Conservation (phyloP, 495 filamentous ascomycete genomes). For the Bombardia bombarda region DNA sequence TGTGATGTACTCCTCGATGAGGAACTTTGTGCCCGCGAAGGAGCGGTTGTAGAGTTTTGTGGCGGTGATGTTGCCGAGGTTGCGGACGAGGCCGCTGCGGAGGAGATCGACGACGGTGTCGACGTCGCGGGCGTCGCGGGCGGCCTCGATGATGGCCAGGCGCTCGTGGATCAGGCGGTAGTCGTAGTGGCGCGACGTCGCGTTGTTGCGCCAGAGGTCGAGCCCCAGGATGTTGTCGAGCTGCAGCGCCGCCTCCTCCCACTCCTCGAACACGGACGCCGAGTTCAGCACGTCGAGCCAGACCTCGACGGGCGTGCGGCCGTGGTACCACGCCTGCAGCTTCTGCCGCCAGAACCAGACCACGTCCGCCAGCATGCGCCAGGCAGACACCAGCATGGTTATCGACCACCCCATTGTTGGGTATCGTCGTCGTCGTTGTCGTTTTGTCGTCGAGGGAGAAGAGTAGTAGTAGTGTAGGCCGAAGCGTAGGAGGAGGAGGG, state of each 20-base stretch:
- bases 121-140: conserved; percentile 71
- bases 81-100: conserved; percentile 80
- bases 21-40: conserved; percentile 80
- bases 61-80: conserved; percentile 82
- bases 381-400: conserved; percentile 40
- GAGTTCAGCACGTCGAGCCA: conserved; percentile 51
- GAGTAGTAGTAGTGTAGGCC: too few relatives aligned
- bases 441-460: too few relatives aligned
- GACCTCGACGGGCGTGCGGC: conserved; percentile 42
- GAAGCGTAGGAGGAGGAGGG: too few relatives aligned
- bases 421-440: too few relatives aligned
- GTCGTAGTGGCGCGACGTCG: conserved; percentile 77
- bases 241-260: conserved; percentile 71
- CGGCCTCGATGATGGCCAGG: conserved; percentile 59
- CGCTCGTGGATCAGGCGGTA: conserved; percentile 79
- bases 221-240: conserved; percentile 70
- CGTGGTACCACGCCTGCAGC: conserved; percentile 38
- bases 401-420: conserved; percentile 22
- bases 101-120: conserved; percentile 68
- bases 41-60: conserved; percentile 78
- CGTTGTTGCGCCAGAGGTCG: conserved; percentile 81
- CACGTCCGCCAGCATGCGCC: conserved; percentile 53
- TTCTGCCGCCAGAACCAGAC: conserved; percentile 51
- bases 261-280: conserved; percentile 69
- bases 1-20: conserved; percentile 88